phyloP scores from a whole-genome alignment of 192 early-diverging fungal genomes.

The Linnemannia zychae region DNA sequence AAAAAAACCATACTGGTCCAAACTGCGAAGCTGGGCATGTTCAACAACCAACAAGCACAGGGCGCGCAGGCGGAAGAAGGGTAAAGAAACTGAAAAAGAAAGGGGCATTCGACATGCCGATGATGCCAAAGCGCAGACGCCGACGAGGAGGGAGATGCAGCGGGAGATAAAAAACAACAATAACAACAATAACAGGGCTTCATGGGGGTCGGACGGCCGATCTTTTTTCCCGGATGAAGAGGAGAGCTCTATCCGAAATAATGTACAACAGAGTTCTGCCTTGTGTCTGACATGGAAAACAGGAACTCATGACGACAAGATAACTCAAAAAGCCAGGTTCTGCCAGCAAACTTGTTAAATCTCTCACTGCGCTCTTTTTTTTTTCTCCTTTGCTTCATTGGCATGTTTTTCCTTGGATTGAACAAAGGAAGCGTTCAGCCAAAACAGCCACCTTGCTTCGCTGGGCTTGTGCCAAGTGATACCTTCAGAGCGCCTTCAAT shows the following conservation, averaged over 20 bases:
- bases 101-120: neutral
- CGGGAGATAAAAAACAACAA: neutral
- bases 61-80: neutral
- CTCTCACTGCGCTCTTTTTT: neutral
- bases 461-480: neutral
- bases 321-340: neutral
- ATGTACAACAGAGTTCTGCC: neutral
- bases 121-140: conserved; percentile 6
- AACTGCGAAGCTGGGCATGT: neutral
- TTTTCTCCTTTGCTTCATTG: neutral
- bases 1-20: neutral
- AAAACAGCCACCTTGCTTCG: neutral
- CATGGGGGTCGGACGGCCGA: neutral
- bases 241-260: no score
- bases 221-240: conserved; percentile 3
- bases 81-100: neutral
- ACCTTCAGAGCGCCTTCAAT: neutral
- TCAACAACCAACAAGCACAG: neutral
- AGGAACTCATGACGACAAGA: neutral
- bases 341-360: neutral
- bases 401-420: neutral
- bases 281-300: neutral
- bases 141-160: neutral
- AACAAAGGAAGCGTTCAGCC: neutral
- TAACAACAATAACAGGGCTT: neutral